phyloP scores from a whole-genome alignment of 805 yeast genomes.

The Metschnikowia chrysomelidarum region DNA sequence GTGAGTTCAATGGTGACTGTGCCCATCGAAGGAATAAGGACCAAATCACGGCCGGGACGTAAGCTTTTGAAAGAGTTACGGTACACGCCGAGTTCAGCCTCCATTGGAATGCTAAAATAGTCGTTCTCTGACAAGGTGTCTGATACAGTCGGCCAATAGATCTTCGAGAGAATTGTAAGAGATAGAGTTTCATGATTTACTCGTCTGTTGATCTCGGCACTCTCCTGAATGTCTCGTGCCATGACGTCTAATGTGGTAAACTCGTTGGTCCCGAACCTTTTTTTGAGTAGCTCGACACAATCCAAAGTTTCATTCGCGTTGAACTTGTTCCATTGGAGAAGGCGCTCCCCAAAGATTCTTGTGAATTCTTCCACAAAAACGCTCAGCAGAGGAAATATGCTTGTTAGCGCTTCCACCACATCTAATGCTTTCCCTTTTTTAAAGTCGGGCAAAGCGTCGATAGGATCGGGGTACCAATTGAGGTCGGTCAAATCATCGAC shows the following conservation, averaged over 20 bases:
- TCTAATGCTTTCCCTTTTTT: conserved; percentile 59
- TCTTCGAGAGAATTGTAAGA: conserved; percentile 66
- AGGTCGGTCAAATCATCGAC: conserved; percentile 46
- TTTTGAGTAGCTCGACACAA: conserved; percentile 53
- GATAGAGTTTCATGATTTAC: conserved; percentile 31
- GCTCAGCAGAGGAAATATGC: conserved; percentile 69
- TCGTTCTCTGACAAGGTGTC: conserved; percentile 28
- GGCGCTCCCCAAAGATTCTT: conserved; percentile 53
- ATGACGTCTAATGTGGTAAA: conserved; percentile 76
- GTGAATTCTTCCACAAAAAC: conserved; percentile 65
- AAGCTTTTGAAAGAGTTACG: conserved; percentile 38
- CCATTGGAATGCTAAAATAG: conserved; percentile 53
- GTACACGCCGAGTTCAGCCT: conserved; percentile 43
- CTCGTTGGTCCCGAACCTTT: conserved; percentile 64
- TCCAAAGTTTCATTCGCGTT: conserved; percentile 38
- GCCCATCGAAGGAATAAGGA: conserved; percentile 59
- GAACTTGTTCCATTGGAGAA: conserved; percentile 45
- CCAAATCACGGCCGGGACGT: conserved; percentile 59
- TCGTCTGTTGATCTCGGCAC: conserved; percentile 44
- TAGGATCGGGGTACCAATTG: conserved; percentile 82
- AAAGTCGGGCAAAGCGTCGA: conserved; percentile 88
- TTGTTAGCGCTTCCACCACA: conserved; percentile 65
- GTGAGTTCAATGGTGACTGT: conserved; percentile 57
- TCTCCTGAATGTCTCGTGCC: conserved; percentile 68
- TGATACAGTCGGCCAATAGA: conserved; percentile 75